Conservation (phyloP, 2,329 filamentous ascomycete species). For the Beauveria pseudobassiana region DNA sequence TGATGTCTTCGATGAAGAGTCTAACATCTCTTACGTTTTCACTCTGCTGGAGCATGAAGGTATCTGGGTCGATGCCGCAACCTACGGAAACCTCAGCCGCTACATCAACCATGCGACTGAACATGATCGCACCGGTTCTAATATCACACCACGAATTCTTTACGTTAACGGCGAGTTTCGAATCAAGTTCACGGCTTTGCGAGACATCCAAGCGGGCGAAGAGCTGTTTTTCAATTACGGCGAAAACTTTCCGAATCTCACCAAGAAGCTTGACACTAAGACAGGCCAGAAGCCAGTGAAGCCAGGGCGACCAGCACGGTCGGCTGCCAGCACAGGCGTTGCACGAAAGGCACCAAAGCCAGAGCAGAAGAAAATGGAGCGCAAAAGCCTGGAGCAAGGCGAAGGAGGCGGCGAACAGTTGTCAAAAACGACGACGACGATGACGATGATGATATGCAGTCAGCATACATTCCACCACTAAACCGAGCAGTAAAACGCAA, state of each 20-base stretch:
- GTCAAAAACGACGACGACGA: not conserved
- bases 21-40: slow-evolving; percentile 58
- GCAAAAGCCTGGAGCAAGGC: slow-evolving; percentile 15
- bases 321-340: slow-evolving; percentile 15
- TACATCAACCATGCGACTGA: slow-evolving; percentile 73
- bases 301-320: slow-evolving; percentile 14
- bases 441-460: not conserved
- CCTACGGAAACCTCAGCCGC: slow-evolving; percentile 71
- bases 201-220: slow-evolving; percentile 61
- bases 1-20: slow-evolving; percentile 52
- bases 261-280: slow-evolving; percentile 33
- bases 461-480: not conserved
- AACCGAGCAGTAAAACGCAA: slow-evolving; percentile 7
- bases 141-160: slow-evolving; percentile 56
- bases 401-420: slow-evolving; percentile 17
- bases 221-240: slow-evolving; percentile 81
- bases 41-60: slow-evolving; percentile 52
- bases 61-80: slow-evolving; percentile 66
- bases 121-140: slow-evolving; percentile 45
- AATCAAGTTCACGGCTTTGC: slow-evolving; percentile 64
- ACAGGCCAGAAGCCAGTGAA: slow-evolving; percentile 24
- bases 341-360: slow-evolving; percentile 18
- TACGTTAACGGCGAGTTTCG: slow-evolving; percentile 70
- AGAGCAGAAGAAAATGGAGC: slow-evolving; percentile 18
- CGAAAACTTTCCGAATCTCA: slow-evolving; percentile 57